Conservation (phyloP, 345 rosid species). For the Hevea brasiliensis region DNA sequence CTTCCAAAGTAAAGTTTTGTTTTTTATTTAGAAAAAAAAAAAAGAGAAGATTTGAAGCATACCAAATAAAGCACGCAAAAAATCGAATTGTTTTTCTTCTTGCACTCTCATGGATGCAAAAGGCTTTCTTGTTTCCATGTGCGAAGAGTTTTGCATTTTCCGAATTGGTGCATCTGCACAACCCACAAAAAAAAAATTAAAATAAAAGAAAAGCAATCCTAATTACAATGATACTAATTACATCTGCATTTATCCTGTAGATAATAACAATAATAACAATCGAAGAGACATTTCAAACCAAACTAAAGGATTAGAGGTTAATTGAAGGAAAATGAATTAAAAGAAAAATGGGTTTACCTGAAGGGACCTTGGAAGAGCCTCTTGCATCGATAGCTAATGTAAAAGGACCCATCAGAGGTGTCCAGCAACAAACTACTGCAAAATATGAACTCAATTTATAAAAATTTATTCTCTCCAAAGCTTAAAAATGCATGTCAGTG, state of each 20-base stretch:
- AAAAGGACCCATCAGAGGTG: conserved; percentile 33
- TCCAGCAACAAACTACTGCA: neutral
- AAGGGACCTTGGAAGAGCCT: conserved; percentile 27
- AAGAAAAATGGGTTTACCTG: conserved; percentile 11
- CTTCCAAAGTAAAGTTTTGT: neutral
- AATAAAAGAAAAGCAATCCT: neutral
- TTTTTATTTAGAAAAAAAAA: neutral
- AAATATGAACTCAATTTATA: neutral
- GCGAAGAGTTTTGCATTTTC: conserved; percentile 44
- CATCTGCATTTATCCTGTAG: neutral
- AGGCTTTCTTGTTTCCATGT: conserved; percentile 43
- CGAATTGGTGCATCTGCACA: conserved; percentile 42
- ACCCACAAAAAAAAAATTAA: conserved; percentile 8
- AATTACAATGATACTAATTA: neutral
- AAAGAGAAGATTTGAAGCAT: neutral
- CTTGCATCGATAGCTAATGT: conserved; percentile 36
- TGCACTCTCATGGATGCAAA: conserved; percentile 58
- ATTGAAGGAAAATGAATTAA: neutral
- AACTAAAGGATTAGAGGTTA: neutral
- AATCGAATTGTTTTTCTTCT: conserved; percentile 71
- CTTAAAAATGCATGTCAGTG: neutral
- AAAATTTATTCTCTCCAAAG: neutral
- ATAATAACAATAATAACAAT: neutral
- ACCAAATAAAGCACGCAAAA: conserved; percentile 70
- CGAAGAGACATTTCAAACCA: neutral